Evolutionary conservation across 2,329 filamentous ascomycete species (phyloP).

Genomic region (Cladosporium halotolerans): DNA sequence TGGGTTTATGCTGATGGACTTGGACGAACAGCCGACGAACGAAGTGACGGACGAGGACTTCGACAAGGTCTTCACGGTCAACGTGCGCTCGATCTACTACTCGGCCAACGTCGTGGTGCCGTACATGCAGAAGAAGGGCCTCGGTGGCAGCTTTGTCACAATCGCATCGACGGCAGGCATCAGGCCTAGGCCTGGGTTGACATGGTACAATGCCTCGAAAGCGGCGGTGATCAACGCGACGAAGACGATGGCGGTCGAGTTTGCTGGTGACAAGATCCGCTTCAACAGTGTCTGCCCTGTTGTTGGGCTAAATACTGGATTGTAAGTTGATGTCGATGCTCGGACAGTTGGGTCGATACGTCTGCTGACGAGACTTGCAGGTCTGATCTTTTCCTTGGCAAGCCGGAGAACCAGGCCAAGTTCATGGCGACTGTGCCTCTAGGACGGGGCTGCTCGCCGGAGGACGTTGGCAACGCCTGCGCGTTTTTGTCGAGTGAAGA

Average conservation of each 20-base stretch:
- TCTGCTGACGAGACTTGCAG: conserved; percentile 12
- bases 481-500: conserved; percentile 67
- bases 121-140: conserved; percentile 52
- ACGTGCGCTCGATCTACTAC: conserved; percentile 61
- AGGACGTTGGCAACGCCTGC: conserved; percentile 65
- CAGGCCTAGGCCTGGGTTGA: conserved; percentile 56
- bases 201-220: conserved; percentile 67
- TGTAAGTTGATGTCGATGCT: conserved; percentile 22
- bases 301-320: conserved; percentile 27
- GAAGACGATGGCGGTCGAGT: conserved; percentile 66
- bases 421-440: conserved; percentile 52
- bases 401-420: conserved; percentile 52
- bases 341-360: neutral
- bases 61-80: conserved; percentile 60
- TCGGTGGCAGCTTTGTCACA: conserved; percentile 57
- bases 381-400: conserved; percentile 48
- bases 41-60: conserved; percentile 62
- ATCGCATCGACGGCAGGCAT: conserved; percentile 59
- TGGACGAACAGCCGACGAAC: conserved; percentile 42
- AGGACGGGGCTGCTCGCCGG: conserved; percentile 50
- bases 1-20: neutral
- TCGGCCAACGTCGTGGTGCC: conserved; percentile 55
- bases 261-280: conserved; percentile 63
- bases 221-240: conserved; percentile 56
- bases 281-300: conserved; percentile 62